Evolutionary conservation across 441 rosid species (phyloP), one percentile per base, ranked within the genome.

Genomic region (Arabidopsis lyrata): DNA sequence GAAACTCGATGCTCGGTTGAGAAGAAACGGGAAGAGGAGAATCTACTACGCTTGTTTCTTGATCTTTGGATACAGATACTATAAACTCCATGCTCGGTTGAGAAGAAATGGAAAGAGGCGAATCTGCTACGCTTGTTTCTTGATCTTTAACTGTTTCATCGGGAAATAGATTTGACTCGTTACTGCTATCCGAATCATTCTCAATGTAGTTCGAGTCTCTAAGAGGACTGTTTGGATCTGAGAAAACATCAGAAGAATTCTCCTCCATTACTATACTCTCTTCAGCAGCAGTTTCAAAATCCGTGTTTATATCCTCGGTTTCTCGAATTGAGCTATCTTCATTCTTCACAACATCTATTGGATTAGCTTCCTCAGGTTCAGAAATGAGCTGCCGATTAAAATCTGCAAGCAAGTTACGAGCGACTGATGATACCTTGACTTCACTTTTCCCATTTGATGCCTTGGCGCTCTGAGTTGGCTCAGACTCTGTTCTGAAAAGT

Each of bases 401-500:
- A 78, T 90, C 97, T 27, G 89, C 85, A 18, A 87, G 86, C 78
- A 92, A 81, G 78, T 79, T 86, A 68, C 88, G 89, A 48, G 88
- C 78, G 5, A 85, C 81, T 22, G 92, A 81, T 59, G 90, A 73
- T 58, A 87, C 59, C 77, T 65, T 84, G 12, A 70, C 74, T 53
- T 53, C 75, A 56, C 68, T 78, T 71, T 66, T 50, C 66, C 70
- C 75, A 29, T 45, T 29, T 5, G 8, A 74, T 1, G 59, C 35
- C 78, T 81, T 92, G 39, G 71, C 74, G 20, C 85, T 38, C 9
- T 42, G 84, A 50, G 83, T 80, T 59, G 97, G 92, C 39, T 83
- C 97, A 54, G 99, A 86, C 82, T 83, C 92, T 15, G 90, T 75
- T 83, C 97, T 86, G 56, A 89, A 81, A 47, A 94, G 77, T 54